Evolutionary conservation across 164 flowering plant genomes (phyloP).

Genomic region (Chimonanthus praecox): DNA sequence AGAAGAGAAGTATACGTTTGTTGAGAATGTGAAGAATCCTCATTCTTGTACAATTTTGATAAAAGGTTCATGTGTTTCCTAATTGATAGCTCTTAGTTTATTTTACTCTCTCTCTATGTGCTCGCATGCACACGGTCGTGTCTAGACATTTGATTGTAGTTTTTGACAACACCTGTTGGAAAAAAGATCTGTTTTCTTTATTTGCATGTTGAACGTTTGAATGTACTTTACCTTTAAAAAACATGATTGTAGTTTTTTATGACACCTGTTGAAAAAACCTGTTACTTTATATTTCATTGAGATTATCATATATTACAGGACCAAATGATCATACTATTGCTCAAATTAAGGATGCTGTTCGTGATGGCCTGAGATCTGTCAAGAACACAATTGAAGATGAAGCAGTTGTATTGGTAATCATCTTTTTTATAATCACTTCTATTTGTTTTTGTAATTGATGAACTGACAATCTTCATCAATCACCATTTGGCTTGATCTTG

Average conservation of each 20-base stretch:
- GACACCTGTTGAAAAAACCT: background rate
- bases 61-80: constrained; percentile 55
- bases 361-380: constrained; percentile 93
- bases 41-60: constrained; percentile 88
- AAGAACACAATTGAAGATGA: constrained; percentile 97
- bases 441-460: no score
- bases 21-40: constrained; percentile 92
- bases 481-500: no score
- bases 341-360: constrained; percentile 96
- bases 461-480: no score
- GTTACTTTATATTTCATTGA: background rate
- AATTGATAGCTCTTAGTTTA: no score
- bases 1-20: constrained; percentile 95
- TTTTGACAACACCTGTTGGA: no score
- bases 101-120: no score
- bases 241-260: no score
- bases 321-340: constrained; percentile 99
- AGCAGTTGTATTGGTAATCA: constrained; percentile 63
- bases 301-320: constrained; percentile 35
- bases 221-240: no score
- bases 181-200: background rate
- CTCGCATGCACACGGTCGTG: no score
- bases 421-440: background rate
- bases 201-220: background rate
- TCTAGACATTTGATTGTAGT: no score